phyloP scores from a whole-genome alignment of 2,329 filamentous ascomycete genomes.

The Exophiala oligosperma region DNA sequence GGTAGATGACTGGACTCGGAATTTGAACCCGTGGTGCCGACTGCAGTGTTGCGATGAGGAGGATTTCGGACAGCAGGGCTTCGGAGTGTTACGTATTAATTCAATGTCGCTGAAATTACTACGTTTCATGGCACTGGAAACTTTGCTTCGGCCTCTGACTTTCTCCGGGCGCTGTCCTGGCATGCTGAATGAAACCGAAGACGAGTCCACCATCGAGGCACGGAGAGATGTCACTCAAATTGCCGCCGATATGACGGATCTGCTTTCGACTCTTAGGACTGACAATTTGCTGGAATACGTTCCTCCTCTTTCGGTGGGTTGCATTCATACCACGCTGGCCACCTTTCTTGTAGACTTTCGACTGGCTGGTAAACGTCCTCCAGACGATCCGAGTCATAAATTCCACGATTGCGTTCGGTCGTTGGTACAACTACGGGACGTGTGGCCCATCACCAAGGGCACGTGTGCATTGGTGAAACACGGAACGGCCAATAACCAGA shows the following conservation, averaged over 20 bases:
- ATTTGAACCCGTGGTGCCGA: slow-evolving; percentile 3
- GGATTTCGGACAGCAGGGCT: neutral
- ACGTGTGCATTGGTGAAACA: neutral
- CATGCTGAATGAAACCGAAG: neutral
- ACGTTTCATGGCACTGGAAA: slow-evolving; percentile 5
- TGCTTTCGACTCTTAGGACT: neutral
- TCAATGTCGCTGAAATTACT: neutral
- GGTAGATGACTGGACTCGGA: slow-evolving; percentile 4
- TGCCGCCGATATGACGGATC: neutral
- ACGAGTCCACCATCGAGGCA: neutral
- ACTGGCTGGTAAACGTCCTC: neutral
- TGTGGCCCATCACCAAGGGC: slow-evolving; percentile 5
- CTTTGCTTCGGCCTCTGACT: neutral
- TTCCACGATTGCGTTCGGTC: slow-evolving; percentile 6
- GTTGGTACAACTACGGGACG: neutral
- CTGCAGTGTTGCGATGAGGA: slow-evolving; percentile 6
- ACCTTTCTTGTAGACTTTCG: neutral
- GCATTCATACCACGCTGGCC: too few relatives aligned
- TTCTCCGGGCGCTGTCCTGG: neutral
- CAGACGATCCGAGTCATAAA: neutral
- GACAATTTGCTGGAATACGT: slow-evolving; percentile 6
- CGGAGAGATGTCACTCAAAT: neutral
- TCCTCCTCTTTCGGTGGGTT: too few relatives aligned
- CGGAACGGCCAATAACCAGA: neutral
- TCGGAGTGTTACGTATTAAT: neutral